Evolutionary conservation across 2,329 filamentous ascomycete species (phyloP).

Genomic region (Colletotrichum ledebouriae): DNA sequence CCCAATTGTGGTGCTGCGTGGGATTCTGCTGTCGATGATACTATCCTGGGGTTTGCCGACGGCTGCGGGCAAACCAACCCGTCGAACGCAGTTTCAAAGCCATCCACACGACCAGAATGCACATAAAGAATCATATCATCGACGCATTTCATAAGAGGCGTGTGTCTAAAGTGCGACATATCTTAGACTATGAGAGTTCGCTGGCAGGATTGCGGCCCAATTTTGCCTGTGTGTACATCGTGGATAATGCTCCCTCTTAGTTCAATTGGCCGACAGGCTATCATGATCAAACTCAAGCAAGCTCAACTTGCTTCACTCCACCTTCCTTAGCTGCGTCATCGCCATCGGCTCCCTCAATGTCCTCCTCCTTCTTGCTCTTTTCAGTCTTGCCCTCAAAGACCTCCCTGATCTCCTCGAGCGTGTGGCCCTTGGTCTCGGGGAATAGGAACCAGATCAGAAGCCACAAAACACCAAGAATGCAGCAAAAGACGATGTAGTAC

Average conservation of each 20-base stretch:
- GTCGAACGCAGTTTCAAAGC: conserved; percentile 46
- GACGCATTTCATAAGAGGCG: too few relatives aligned
- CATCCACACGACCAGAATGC: conserved; percentile 48
- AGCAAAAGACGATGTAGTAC: conserved; percentile 45
- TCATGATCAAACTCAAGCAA: not conserved
- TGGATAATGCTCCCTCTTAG: too few relatives aligned
- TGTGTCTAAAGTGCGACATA: too few relatives aligned
- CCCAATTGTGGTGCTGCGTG: conserved; percentile 62
- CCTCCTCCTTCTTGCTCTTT: not conserved
- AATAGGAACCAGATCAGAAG: conserved; percentile 47
- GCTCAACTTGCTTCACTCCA: conserved; percentile 21
- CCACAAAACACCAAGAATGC: conserved; percentile 36
- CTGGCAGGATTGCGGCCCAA: too few relatives aligned
- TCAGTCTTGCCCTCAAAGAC: conserved; percentile 38
- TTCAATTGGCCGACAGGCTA: not conserved
- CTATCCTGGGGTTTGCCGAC: conserved; percentile 50
- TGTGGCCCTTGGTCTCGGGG: conserved; percentile 48
- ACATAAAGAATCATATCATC: not conserved
- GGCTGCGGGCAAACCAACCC: conserved; percentile 56
- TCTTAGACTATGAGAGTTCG: too few relatives aligned
- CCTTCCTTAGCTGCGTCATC: conserved; percentile 5
- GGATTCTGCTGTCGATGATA: conserved; percentile 59
- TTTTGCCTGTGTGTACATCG: not conserved
- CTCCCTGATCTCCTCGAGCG: conserved; percentile 43
- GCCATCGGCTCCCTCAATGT: not conserved